A percentile compares a stretch with the other conserved stretches of the same genome.
These are phyloP conservation scores for Agapanthus africanus DNA, from an alignment of 106 monocot species.

Conservation along the genomic window DNA sequence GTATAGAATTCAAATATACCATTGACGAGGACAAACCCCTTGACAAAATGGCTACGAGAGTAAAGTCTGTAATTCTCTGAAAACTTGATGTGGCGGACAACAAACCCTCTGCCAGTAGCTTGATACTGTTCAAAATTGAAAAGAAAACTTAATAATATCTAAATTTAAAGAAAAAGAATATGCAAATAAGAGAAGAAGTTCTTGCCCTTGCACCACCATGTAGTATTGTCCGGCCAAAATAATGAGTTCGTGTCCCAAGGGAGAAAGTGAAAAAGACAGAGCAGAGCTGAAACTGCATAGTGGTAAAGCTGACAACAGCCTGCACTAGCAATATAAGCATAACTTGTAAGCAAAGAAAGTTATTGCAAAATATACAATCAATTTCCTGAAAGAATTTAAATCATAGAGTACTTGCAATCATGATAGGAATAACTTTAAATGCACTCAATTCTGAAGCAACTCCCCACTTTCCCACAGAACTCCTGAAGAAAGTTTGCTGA, in stretches of 20 bases:
- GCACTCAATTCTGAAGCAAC: too few relatives aligned
- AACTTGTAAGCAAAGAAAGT: neutral
- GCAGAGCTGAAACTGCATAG: constrained; percentile 63
- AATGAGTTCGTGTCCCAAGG: constrained; percentile 78
- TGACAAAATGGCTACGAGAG: constrained; percentile 87
- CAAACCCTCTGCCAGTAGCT: constrained; percentile 81
- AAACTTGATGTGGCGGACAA: constrained; percentile 79
- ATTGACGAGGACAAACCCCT: constrained; percentile 41
- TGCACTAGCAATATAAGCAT: constrained; percentile 17
- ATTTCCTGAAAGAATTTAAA: neutral
- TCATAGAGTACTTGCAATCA: neutral
- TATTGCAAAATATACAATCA: neutral
- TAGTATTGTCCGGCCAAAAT: constrained; percentile 83
- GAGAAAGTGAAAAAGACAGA: constrained; percentile 78
- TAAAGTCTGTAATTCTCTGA: constrained; percentile 85
- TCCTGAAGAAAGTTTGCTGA: neutral
- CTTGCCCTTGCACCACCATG: constrained; percentile 77
- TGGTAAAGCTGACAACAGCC: constrained; percentile 66
- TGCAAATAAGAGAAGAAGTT: constrained; percentile 1
- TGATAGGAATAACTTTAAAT: too few relatives aligned
- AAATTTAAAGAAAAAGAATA: constrained; percentile 8
- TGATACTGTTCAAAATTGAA: constrained; percentile 37
- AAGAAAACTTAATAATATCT: neutral
- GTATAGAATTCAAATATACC: neutral
- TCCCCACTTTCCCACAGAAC: neutral